These are phyloP conservation scores for Nothophoma quercina DNA, from an alignment of 2,329 filamentous ascomycete genomes.

Conservation along the genomic window DNA sequence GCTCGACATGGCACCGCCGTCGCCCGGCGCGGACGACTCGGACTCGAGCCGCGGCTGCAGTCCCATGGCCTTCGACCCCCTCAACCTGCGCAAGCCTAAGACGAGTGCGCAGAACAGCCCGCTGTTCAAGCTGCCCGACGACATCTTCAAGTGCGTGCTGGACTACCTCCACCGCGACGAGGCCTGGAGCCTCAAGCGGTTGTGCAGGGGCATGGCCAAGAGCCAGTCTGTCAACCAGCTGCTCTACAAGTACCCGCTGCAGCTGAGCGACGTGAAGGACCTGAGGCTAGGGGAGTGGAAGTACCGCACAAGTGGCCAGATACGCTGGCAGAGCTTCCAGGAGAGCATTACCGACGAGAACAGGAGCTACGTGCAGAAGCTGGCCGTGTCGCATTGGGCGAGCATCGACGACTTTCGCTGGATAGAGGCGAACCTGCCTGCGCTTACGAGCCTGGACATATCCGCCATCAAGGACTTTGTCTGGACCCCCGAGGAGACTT, in stretches of 20 bases:
- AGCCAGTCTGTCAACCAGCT: constrained; percentile 42
- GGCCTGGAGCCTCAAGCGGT: constrained; percentile 44
- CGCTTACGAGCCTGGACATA: constrained; percentile 42
- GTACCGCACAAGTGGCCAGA: constrained; percentile 34
- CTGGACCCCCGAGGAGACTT: constrained; percentile 47
- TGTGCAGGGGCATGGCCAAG: constrained; percentile 42
- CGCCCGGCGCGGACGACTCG: constrained; percentile 25
- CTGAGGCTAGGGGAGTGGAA: constrained; percentile 46
- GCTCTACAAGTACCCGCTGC: constrained; percentile 45
- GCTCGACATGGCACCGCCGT: constrained; percentile 32
- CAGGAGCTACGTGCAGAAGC: constrained; percentile 41
- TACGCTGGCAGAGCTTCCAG: constrained; percentile 44
- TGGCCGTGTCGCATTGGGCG: constrained; percentile 48
- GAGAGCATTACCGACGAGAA: constrained; percentile 44
- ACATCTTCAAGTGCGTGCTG: constrained; percentile 47
- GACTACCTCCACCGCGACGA: constrained; percentile 46
- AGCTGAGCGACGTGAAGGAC: constrained; percentile 40
- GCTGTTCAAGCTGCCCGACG: constrained; percentile 45
- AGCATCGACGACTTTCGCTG: constrained; percentile 48
- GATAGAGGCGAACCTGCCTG: constrained; percentile 48
- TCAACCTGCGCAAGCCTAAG: constrained; percentile 24
- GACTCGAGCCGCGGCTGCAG: constrained; percentile 35
- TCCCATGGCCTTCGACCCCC: constrained; percentile 30
- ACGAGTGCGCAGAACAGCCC: constrained; percentile 28
- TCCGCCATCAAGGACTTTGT: constrained; percentile 49